Evolutionary conservation across 345 rosid species (phyloP).

Genomic region (Conringia planisiliqua): DNA sequence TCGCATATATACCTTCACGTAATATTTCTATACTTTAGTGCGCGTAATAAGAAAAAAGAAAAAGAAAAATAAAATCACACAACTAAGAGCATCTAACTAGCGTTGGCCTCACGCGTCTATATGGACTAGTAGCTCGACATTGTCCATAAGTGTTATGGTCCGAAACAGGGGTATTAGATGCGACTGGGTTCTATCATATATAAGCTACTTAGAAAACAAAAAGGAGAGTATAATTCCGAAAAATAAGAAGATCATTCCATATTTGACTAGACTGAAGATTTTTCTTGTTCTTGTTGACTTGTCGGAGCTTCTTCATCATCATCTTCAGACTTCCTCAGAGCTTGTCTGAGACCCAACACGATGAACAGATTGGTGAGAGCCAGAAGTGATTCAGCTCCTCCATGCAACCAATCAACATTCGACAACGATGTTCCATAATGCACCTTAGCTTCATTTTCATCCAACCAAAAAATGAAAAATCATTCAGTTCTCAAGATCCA

Average conservation of each 20-base stretch:
- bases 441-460: constrained; percentile 67
- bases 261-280: constrained; percentile 4
- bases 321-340: constrained; percentile 46
- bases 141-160: no score
- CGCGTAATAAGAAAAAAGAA: no score
- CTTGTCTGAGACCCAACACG: constrained; percentile 82
- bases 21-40: no score
- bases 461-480: background rate
- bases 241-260: background rate
- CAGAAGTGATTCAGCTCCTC: constrained; percentile 90
- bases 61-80: no score
- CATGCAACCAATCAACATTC: constrained; percentile 94
- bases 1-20: no score
- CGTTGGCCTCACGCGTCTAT: background rate
- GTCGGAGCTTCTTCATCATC: background rate
- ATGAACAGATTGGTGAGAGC: constrained; percentile 82
- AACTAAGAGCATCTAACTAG: background rate
- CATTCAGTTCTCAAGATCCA: background rate
- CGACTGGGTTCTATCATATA: background rate
- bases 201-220: no score
- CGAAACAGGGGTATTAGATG: constrained; percentile 8
- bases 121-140: background rate
- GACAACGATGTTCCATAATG: constrained; percentile 81
- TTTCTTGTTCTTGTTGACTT: constrained; percentile 17
- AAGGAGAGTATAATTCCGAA: background rate